phyloP scores from a whole-genome alignment of 208 protist species.

The Endotrypanum monterogeii region DNA sequence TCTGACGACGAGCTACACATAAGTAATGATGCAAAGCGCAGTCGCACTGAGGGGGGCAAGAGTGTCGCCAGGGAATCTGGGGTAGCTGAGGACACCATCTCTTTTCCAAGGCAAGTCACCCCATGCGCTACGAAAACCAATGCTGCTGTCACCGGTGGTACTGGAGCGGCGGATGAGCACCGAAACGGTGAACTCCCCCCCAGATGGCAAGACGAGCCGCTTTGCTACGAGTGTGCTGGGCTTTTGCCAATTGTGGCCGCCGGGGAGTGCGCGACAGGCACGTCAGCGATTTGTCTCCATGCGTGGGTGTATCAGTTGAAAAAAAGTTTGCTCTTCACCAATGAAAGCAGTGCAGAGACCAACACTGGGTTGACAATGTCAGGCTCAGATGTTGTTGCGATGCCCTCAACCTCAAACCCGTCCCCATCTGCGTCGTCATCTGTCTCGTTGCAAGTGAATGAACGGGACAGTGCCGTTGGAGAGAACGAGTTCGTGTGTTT shows the following conservation, averaged over 20 bases:
- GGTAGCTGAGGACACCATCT: neutral
- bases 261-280: slow-evolving; percentile 29
- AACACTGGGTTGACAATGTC: neutral
- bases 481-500: slow-evolving; percentile 22
- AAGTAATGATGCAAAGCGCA: neutral
- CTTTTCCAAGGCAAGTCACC: neutral
- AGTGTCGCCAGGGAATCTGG: neutral
- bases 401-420: neutral
- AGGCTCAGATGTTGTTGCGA: neutral
- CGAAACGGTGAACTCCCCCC: neutral
- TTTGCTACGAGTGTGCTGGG: slow-evolving; percentile 77
- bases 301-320: slow-evolving; percentile 72
- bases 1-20: neutral
- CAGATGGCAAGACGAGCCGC: slow-evolving; percentile 30
- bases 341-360: neutral
- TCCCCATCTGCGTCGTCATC: neutral
- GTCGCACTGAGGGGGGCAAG: neutral
- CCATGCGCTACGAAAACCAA: neutral
- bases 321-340: slow-evolving; percentile 26
- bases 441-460: neutral
- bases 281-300: slow-evolving; percentile 60
- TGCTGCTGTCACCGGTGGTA: neutral
- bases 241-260: slow-evolving; percentile 54
- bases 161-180: neutral
- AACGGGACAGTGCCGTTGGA: neutral